Base-by-base conservation (phyloP, 305 asterid genomes). In the Ajuga reptans region DNA sequence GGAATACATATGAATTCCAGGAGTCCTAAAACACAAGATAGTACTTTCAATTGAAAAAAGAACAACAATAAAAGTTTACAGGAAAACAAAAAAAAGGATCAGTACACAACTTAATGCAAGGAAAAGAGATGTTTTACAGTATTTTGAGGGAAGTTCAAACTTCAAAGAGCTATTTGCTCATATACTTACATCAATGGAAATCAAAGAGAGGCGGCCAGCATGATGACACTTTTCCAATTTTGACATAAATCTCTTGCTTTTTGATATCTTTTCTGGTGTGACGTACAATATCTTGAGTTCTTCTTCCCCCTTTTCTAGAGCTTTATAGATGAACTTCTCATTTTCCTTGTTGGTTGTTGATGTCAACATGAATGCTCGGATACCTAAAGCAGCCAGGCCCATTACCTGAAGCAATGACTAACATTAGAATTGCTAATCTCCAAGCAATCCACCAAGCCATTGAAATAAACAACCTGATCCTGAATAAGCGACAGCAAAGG, bases 231-330 rank as follows among this genome's bases (percentile, higher is more conserved):
- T 90, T 74, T 92, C 98, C 82, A 92, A 84, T 77, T 92, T 92
- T 51, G 97, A 92, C 95, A 92, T 83, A 79, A 92, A 92, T 75
- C 97, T 89, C 86, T 92, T 90, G 85, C 97, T 92, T 83, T 92
- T 92, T 51, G 96, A 92, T 80, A 92, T 89, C 84, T 92, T 92
- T 73, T 92, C 97, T 1, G 98, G 98, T 15, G 98, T 92, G 76
- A 90, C 98, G 39, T 90, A 90, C 76, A 92, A 79, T 69, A 88
- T 86, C 59, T 82, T 88, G 66, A 92, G 92, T 64, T 90, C 93
- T 72, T 82, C 94, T 61, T 82, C 94, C 59, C 97, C 97, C 83
- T 90, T 92, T 73, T 92, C 98, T 34, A 92, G 87, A 71, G 92
- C 87, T 78, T 85, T 90, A 73, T 90, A 90, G 31, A 90, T 88